Base-by-base conservation (phyloP, 2,329 filamentous ascomycete genomes). In the Fusarium zealandicum region DNA sequence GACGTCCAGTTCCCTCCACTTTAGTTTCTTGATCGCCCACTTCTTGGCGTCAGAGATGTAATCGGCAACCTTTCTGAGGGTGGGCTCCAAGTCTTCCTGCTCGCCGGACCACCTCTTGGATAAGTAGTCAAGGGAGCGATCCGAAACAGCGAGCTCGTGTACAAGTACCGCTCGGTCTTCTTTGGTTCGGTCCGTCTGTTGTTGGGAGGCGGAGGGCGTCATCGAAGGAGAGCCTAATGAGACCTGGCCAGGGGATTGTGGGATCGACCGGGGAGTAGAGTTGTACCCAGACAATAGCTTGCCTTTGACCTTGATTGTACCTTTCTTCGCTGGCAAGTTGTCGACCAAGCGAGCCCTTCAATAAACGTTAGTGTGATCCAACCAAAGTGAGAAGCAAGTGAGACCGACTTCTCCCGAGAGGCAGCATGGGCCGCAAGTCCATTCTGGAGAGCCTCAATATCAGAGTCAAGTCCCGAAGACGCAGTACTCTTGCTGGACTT, bases 1-100 rank as follows among this genome's bases (percentile, higher is more conserved):
- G 17, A 87, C 82, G 61, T 88, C 84, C 12, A 88, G 76, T 59
- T 88, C 85, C 70, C 81, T 86, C 80, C 81, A 88, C 57, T 79
- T 83, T 18, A 76, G 73, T 71, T 82, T 84, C 56, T 80, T 79
- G 62, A 88, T 71, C 28, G 75, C 72, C 78, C 82, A 88, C 60
- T 78, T 84, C 55, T 82, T 77, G 5, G 73, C 73, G 3, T 75
- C 70, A 5, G 75, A 58, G 51, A 81, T 76, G 47, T 78, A 78
- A 51, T 82, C 80, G 25, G 82, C 85, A 17, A 85, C 82, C 71
- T 87, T 88, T 41, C 81, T 76, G 11, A 88, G 70, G 1, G 80
- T 80, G 3, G 73, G 70, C 48, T 77, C 76, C 61, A 88, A 80
- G 13, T 87, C 84, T n/a, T 78, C 72, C 28, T 79, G 76, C 10